These are phyloP conservation scores for Xylariaceae sp. DNA, from an alignment of 2,329 filamentous ascomycete genomes.

Conservation along the genomic window DNA sequence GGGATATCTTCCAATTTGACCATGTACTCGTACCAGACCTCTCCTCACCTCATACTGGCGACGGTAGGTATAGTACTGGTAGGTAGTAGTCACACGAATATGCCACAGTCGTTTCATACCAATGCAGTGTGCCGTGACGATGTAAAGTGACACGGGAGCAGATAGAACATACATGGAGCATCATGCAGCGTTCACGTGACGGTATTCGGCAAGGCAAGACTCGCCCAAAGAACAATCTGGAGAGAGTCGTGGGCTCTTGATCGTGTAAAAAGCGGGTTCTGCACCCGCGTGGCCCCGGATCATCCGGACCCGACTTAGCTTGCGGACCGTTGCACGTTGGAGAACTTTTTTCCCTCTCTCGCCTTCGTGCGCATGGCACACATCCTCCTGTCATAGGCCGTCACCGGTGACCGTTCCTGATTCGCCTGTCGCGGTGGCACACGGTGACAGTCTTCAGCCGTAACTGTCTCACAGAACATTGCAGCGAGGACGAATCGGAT, in stretches of 20 bases:
- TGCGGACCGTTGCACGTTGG: not conserved
- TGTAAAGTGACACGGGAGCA: conserved; percentile 4
- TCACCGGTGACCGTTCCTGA: not conserved
- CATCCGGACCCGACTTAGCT: conserved; percentile 10
- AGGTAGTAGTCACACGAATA: not conserved
- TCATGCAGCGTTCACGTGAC: not conserved
- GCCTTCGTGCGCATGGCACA: not conserved
- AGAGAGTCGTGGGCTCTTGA: too few relatives aligned
- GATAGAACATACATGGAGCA: not conserved
- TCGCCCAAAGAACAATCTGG: not conserved
- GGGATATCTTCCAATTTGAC: too few relatives aligned
- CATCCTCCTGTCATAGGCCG: not conserved
- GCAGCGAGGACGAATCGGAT: not conserved
- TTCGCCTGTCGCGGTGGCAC: not conserved
- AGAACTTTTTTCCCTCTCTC: not conserved
- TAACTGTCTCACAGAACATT: not conserved
- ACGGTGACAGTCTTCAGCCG: conserved; percentile 11
- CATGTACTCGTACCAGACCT: not conserved
- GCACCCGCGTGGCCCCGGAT: conserved; percentile 10
- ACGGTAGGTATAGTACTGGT: not conserved
- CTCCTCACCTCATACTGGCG: not conserved
- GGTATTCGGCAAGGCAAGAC: not conserved
- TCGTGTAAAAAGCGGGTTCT: not conserved
- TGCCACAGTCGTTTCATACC: not conserved
- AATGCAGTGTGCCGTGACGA: not conserved